Percentiles rank a stretch among this genome's conserved stretches.
phyloP scores from a whole-genome alignment of 805 yeast genomes.

The Candida alai region DNA sequence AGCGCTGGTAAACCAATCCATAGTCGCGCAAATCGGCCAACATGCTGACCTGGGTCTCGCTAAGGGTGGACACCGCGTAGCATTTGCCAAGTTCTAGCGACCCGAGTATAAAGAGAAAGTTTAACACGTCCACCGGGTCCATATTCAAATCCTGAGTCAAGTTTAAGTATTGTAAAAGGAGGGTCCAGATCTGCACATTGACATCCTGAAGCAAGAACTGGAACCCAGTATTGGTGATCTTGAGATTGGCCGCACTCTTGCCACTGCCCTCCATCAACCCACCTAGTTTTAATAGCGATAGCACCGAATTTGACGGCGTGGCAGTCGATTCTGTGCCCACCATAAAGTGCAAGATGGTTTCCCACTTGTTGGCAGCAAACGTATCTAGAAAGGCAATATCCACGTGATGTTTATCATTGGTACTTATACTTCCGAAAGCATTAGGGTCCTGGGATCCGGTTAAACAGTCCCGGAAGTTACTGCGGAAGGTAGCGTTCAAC shows the following conservation, averaged over 20 bases:
- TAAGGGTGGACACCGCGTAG: slow-evolving; percentile 65
- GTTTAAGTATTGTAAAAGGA: slow-evolving; percentile 80
- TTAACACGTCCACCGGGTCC: slow-evolving; percentile 95
- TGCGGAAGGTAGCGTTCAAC: slow-evolving; percentile 69
- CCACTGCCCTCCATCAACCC: slow-evolving; percentile 77
- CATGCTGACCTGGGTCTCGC: slow-evolving; percentile 81
- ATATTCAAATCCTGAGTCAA: slow-evolving; percentile 79
- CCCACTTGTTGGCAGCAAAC: slow-evolving; percentile 90
- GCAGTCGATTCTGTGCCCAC: slow-evolving; percentile 80
- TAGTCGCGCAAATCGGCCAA: slow-evolving; percentile 86
- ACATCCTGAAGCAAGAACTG: slow-evolving; percentile 91
- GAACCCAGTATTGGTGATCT: slow-evolving; percentile 88
- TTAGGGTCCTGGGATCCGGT: slow-evolving; percentile 69
- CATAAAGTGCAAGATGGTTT: slow-evolving; percentile 92
- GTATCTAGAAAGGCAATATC: slow-evolving; percentile 65
- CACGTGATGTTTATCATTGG: slow-evolving; percentile 51
- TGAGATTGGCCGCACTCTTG: slow-evolving; percentile 35
- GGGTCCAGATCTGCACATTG: slow-evolving; percentile 92
- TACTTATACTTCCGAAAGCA: slow-evolving; percentile 72
- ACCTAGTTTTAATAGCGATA: slow-evolving; percentile 70
- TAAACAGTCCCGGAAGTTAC: slow-evolving; percentile 74
- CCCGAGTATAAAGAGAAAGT: slow-evolving; percentile 90
- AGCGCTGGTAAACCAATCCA: slow-evolving; percentile 74
- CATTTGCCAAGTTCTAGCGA: slow-evolving; percentile 88
- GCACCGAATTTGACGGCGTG: slow-evolving; percentile 77